Percentiles rank a stretch among this genome's conserved stretches.
These are phyloP conservation scores for Fusarium sp. DNA, from an alignment of 2,329 filamentous ascomycete genomes.

Conservation along the genomic window DNA sequence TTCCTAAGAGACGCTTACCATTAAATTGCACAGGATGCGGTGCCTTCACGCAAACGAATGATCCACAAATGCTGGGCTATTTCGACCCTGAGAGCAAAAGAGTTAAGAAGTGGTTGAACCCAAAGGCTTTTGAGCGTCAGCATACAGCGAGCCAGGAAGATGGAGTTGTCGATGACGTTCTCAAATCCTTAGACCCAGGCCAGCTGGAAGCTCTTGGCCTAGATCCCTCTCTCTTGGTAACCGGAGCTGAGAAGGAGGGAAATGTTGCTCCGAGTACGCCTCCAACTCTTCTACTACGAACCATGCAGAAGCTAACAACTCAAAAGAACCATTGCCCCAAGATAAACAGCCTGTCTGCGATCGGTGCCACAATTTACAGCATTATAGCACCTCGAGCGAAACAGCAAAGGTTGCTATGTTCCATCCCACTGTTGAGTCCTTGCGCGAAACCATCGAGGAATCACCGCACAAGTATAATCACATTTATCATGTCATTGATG, in stretches of 20 bases:
- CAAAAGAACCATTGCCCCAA: conserved; percentile 12
- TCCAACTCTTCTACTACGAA: neutral
- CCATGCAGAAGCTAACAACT: conserved; percentile 8
- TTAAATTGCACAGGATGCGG: conserved; percentile 70
- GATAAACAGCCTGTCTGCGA: conserved; percentile 74
- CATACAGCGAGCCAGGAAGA: conserved; percentile 49
- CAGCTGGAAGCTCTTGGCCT: conserved; percentile 57
- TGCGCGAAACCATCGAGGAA: conserved; percentile 84
- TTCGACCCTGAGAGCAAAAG: conserved; percentile 61
- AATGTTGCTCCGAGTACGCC: conserved; percentile 27
- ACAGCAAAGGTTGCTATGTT: conserved; percentile 66
- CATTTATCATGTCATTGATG: conserved; percentile 94
- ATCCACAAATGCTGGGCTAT: conserved; percentile 62
- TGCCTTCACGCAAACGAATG: conserved; percentile 65
- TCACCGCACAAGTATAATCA: conserved; percentile 92
- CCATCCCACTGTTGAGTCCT: conserved; percentile 81
- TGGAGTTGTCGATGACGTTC: conserved; percentile 55
- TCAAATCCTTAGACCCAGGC: conserved; percentile 52
- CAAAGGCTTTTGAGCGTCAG: conserved; percentile 24
- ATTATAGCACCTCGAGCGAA: conserved; percentile 71
- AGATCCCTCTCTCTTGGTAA: conserved; percentile 50
- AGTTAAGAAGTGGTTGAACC: conserved; percentile 56
- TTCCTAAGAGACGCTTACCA: conserved; percentile 52
- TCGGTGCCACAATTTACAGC: conserved; percentile 81
- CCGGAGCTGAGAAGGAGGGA: conserved; percentile 39